phyloP scores from a whole-genome alignment of 495 filamentous ascomycete species.

The Aspergillus haitiensis region DNA sequence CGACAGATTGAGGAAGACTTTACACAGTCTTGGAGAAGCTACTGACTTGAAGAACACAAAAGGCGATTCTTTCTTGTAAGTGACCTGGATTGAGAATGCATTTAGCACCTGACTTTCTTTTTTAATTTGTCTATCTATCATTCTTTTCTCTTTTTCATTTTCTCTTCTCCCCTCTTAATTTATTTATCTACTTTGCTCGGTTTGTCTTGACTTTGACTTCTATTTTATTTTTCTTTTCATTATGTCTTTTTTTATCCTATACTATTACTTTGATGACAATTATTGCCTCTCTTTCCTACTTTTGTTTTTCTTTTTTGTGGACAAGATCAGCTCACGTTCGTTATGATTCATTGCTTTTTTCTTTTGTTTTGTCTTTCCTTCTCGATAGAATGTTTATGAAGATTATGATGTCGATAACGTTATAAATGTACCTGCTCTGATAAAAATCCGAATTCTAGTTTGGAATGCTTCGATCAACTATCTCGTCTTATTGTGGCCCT shows the following conservation, averaged over 20 bases:
- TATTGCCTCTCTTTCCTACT: slow-evolving; percentile 15
- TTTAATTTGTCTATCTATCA: slow-evolving; percentile 22
- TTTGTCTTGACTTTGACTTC: background rate
- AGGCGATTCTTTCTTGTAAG: slow-evolving; percentile 65
- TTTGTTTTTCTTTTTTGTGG: slow-evolving; percentile 24
- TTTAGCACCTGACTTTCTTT: slow-evolving; percentile 24
- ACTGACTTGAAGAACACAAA: slow-evolving; percentile 59
- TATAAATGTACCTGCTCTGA: slow-evolving; percentile 48
- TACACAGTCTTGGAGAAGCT: slow-evolving; percentile 58
- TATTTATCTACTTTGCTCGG: slow-evolving; percentile 8
- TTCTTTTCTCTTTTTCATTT: slow-evolving; percentile 19
- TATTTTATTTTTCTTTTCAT: slow-evolving; percentile 14
- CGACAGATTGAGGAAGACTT: slow-evolving; percentile 56
- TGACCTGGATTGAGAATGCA: slow-evolving; percentile 35
- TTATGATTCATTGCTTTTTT: slow-evolving; percentile 14
- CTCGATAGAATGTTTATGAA: slow-evolving; percentile 36
- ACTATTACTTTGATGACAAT: slow-evolving; percentile 1
- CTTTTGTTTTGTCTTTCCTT: slow-evolving; percentile 25
- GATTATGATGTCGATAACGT: slow-evolving; percentile 40
- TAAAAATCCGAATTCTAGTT: slow-evolving; percentile 46
- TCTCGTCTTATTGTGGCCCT: slow-evolving; percentile 58
- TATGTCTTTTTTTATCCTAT: slow-evolving; percentile 9
- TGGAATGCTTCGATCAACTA: slow-evolving; percentile 59
- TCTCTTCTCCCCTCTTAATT: slow-evolving; percentile 22
- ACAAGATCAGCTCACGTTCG: slow-evolving; percentile 18